Percentiles rank a stretch among this genome's conserved stretches.
Conservation (phyloP, 2,329 filamentous ascomycete genomes). For the Calycina herbarum region DNA sequence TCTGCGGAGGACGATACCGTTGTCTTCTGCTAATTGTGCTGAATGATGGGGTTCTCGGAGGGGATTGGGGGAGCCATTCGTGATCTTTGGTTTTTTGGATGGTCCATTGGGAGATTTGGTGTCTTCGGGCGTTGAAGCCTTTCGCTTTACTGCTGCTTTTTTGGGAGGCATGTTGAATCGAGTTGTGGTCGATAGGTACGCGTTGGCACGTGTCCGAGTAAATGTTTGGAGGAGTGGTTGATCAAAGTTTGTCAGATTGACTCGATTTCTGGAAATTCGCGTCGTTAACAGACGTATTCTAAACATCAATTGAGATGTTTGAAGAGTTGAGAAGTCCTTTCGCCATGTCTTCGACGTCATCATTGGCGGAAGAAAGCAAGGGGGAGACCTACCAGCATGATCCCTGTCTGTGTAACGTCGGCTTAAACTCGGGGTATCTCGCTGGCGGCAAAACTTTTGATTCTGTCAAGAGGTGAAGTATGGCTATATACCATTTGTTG, state of each 20-base stretch:
- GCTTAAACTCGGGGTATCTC: background rate
- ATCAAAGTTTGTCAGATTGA: background rate
- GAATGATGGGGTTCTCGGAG: constrained; percentile 30
- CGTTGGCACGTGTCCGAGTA: background rate
- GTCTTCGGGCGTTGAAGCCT: constrained; percentile 24
- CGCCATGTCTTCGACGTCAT: background rate
- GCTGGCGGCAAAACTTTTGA: background rate
- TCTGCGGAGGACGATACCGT: constrained; percentile 67
- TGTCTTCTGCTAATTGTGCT: constrained; percentile 44
- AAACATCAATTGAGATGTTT: constrained; percentile 1
- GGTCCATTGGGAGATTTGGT: constrained; percentile 14
- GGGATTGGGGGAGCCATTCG: constrained; percentile 22
- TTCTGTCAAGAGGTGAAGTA: background rate
- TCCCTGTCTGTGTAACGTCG: background rate
- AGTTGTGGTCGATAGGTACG: constrained; percentile 13
- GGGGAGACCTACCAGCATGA: background rate
- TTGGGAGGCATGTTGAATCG: constrained; percentile 27
- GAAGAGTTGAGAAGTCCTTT: background rate
- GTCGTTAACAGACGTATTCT: background rate
- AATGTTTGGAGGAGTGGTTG: background rate
- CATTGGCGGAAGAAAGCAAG: constrained; percentile 5
- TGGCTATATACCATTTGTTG: background rate
- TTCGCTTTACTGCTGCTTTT: constrained; percentile 30
- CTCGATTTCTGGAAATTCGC: background rate
- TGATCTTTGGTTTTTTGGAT: constrained; percentile 30